Percentiles rank a stretch among this genome's conserved stretches.
phyloP scores from a whole-genome alignment of 768 basidiomycete genomes.

The Mrakia blollopis region DNA sequence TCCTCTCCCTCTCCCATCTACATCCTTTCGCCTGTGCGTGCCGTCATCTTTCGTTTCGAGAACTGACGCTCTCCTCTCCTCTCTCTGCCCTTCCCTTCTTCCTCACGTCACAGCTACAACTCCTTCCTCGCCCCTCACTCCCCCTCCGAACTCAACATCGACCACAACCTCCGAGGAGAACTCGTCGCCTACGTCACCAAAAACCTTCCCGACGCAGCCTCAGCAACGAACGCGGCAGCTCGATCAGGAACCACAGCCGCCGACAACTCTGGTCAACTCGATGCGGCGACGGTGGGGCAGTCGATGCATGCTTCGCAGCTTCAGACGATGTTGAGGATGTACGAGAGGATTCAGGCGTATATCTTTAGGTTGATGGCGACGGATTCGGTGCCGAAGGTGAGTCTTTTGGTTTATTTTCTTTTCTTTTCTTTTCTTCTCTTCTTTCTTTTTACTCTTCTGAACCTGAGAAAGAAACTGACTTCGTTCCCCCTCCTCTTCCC shows the following conservation, averaged over 20 bases:
- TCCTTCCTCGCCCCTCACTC: slow-evolving; percentile 93
- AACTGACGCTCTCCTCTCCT: neutral
- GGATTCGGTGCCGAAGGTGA: slow-evolving; percentile 88
- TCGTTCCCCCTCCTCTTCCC: no score
- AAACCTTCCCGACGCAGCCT: slow-evolving; percentile 58
- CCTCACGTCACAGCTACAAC: slow-evolving; percentile 62
- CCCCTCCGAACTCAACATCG: slow-evolving; percentile 94
- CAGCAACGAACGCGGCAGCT: slow-evolving; percentile 31
- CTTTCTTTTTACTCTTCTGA: no score
- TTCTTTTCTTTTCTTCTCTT: no score
- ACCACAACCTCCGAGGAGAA: slow-evolving; percentile 91
- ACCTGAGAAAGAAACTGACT: neutral
- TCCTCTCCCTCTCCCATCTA: neutral
- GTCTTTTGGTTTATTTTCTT: no score
- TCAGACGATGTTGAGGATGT: slow-evolving; percentile 84
- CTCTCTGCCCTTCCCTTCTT: neutral
- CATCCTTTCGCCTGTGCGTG: no score
- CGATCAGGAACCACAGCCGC: slow-evolving; percentile 52
- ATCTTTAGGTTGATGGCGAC: slow-evolving; percentile 98
- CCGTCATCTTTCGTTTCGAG: neutral
- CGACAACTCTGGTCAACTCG: slow-evolving; percentile 55
- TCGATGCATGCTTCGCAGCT: slow-evolving; percentile 91
- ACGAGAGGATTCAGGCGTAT: slow-evolving; percentile 93
- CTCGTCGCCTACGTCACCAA: slow-evolving; percentile 88
- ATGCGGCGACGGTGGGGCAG: slow-evolving; percentile 43